phyloP scores from a whole-genome alignment of 2,329 filamentous ascomycete genomes.

The Capronia epimyces region DNA sequence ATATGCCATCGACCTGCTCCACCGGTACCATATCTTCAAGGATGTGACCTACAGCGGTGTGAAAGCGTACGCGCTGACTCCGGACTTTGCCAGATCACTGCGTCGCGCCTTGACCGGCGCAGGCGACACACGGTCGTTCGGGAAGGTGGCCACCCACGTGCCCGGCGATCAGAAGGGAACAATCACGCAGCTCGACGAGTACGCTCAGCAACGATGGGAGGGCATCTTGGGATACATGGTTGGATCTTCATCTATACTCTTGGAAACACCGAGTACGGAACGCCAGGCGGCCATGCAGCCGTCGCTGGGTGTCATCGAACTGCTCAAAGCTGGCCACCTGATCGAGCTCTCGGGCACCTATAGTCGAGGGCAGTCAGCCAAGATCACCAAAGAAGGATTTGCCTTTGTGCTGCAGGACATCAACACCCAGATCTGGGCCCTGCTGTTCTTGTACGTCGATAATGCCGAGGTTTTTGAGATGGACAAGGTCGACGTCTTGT shows the following conservation, averaged over 20 bases:
- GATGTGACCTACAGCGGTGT: constrained; percentile 57
- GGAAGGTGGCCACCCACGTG: constrained; percentile 71
- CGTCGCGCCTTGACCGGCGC: constrained; percentile 82
- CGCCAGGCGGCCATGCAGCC: constrained; percentile 38
- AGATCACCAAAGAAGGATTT: constrained; percentile 89
- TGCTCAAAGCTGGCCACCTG: constrained; percentile 73
- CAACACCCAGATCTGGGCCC: constrained; percentile 94
- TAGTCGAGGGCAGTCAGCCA: constrained; percentile 47
- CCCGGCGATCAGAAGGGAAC: constrained; percentile 60
- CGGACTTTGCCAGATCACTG: constrained; percentile 77
- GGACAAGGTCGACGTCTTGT: constrained; percentile 88
- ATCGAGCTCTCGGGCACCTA: constrained; percentile 53
- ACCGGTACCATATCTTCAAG: constrained; percentile 77
- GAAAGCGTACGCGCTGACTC: constrained; percentile 68
- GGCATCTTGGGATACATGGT: constrained; percentile 95
- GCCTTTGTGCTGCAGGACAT: constrained; percentile 91
- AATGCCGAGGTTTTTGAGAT: constrained; percentile 69
- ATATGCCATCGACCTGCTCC: constrained; percentile 72
- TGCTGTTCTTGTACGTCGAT: constrained; percentile 88
- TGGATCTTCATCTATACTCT: constrained; percentile 36
- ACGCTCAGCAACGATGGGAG: constrained; percentile 88
- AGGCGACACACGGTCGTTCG: constrained; percentile 81
- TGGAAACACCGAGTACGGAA: constrained; percentile 8
- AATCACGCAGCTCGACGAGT: constrained; percentile 70
- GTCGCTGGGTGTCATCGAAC: constrained; percentile 73